Base-by-base conservation (phyloP, 139 green algal species). In the Tetradesmus lagerheimii region DNA sequence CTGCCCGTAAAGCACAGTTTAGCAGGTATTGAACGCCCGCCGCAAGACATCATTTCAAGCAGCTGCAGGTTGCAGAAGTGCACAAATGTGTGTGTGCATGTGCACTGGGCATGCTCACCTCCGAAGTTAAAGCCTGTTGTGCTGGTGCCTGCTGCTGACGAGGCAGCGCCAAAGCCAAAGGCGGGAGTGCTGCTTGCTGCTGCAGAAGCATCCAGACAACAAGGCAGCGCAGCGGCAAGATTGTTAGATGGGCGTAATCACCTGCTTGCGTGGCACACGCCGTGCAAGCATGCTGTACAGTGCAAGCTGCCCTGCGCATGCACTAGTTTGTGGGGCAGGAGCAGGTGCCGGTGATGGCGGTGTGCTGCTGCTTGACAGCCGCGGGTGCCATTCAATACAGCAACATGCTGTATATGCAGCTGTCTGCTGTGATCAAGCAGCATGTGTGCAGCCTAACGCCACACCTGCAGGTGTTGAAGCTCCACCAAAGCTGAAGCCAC, bases 401-500 rank as follows among this genome's bases (percentile, higher is more conserved):
- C 57, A 71, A 8, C 9, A 31, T 71, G 50, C 57, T 71, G 57
- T 71, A 23, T 18, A 71, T n/a, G 12, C 31, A 18, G 57, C 57
- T 9, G 23, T 71, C 2, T 11, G 2, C 57, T 71, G 4, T 31
- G 57, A 71, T n/a, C 25, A 31, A 6, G 57, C 57, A 71, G 16
- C 57, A 71, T 9, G 23, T 50, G 74, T 66, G n/a, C 71, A 79
- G 71, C 71, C 8, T 38, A 9, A 35, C 4, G 15, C 71, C 31
- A 6, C 8, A 79, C 71, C 71, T 79, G 29, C 62, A 29, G 37
- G 53, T 6, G 53, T 53, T 57, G 87, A n/a, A 16, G 75, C 62
- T 27, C 37, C 45, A 15, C 80, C 89, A 80, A 92, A 92, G 77
- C 89, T 84, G 62, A 92, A 92, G 27, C 89, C 82, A 39, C 47